phyloP scores from a whole-genome alignment of 768 basidiomycete species.

The Boletus rufocinnamomeus region DNA sequence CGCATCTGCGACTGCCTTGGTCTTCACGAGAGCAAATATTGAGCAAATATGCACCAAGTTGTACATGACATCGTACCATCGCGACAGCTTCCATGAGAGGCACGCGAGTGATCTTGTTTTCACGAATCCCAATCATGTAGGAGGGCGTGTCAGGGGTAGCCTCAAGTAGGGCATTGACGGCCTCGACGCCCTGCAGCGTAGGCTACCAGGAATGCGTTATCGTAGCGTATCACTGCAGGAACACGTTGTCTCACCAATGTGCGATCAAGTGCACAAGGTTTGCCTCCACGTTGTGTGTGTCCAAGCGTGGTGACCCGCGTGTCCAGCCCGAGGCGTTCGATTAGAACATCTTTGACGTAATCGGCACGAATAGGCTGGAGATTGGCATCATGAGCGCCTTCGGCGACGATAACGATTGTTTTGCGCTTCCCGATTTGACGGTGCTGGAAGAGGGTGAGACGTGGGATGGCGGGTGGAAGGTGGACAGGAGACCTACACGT shows the following conservation, averaged over 20 bases:
- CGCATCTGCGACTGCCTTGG: slow-evolving; percentile 80
- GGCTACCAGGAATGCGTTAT: slow-evolving; percentile 53
- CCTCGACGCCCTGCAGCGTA: slow-evolving; percentile 94
- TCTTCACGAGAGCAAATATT: slow-evolving; percentile 47
- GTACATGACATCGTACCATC: slow-evolving; percentile 50
- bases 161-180: slow-evolving; percentile 84
- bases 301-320: slow-evolving; percentile 96
- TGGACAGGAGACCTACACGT: slow-evolving; percentile 50
- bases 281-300: slow-evolving; percentile 94
- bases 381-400: slow-evolving; percentile 87
- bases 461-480: background rate
- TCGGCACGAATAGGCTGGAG: slow-evolving; percentile 92
- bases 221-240: slow-evolving; percentile 1
- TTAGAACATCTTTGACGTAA: slow-evolving; percentile 86
- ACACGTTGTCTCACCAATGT: slow-evolving; percentile 64
- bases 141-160: slow-evolving; percentile 89
- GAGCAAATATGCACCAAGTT: slow-evolving; percentile 2
- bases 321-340: slow-evolving; percentile 86
- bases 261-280: slow-evolving; percentile 91
- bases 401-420: slow-evolving; percentile 97
- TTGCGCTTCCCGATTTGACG: slow-evolving; percentile 92
- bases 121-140: slow-evolving; percentile 95
- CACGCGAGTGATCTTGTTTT: slow-evolving; percentile 93
- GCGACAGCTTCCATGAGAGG: slow-evolving; percentile 93
- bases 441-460: slow-evolving; percentile 55